phyloP scores from a whole-genome alignment of 225 moss, liverwort and hornwort species.

The Asterella californica region DNA sequence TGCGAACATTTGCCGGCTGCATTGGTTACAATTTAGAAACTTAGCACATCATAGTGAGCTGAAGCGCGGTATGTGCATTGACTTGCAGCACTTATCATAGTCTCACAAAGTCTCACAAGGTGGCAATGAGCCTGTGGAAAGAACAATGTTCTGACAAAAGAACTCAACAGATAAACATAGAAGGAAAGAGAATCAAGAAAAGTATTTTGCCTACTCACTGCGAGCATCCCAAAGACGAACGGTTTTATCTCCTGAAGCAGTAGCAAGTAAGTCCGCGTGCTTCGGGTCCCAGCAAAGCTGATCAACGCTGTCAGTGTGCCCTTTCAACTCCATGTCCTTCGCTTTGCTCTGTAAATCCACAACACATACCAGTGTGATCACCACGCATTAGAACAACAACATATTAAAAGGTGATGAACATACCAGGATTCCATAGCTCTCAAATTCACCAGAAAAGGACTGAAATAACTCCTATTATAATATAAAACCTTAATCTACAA shows the following conservation, averaged over 20 bases:
- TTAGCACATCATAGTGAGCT: not conserved
- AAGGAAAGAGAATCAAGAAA: conserved; percentile 39
- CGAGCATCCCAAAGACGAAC: conserved; percentile 99
- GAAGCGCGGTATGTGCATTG: not conserved
- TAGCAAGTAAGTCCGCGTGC: conserved; percentile 91
- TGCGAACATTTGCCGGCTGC: conserved; percentile 98
- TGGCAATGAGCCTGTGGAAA: not conserved
- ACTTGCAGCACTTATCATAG: not conserved
- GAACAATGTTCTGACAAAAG: not conserved
- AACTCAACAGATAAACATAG: not conserved
- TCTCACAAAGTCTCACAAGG: no score
- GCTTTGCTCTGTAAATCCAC: conserved; percentile 58
- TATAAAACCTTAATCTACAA: not conserved
- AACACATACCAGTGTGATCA: not conserved
- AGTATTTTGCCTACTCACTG: conserved; percentile 82
- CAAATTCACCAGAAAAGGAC: not conserved
- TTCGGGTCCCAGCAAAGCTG: conserved; percentile 99
- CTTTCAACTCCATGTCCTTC: conserved; percentile 97
- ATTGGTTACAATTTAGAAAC: conserved; percentile 7
- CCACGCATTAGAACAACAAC: not conserved
- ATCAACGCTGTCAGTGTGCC: conserved; percentile 97
- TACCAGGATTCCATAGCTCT: not conserved
- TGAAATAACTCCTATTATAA: not conserved
- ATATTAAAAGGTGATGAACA: not conserved
- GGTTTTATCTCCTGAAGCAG: conserved; percentile 99